Evolutionary conservation across 768 basidiomycete genomes (phyloP), one percentile per base, ranked within the genome.

Genomic region (Suillus ampliporus): DNA sequence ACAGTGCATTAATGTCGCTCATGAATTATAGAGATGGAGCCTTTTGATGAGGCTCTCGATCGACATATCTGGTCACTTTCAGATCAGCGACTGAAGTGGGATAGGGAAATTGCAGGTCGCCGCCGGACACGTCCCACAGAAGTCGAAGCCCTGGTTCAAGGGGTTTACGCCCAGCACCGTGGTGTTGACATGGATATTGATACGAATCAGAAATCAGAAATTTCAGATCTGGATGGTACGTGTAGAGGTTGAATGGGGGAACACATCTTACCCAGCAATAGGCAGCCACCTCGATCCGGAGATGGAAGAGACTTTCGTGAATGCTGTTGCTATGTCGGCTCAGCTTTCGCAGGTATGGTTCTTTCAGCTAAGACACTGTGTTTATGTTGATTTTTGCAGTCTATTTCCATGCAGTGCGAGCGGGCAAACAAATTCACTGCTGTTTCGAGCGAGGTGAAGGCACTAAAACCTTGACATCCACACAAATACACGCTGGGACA

Each of bases 1-100:
- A 11, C 57, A 57, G 26, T 64, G 60, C 53, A 46, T 3, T 48
- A 19, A 51, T 53, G 13, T 56, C 40, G 23, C 28, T 68, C 17
- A 69, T 35, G 28, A 28, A 17, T 19, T n/a, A 26, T 64, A 89
- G 88, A 87, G 48, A 85, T 86, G 67, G 92, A 95, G 69, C 83
- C 86, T 3, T 97, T 95, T 73, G 93, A 97, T 69, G 94, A 97
- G 74, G 87, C 86, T 2, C 84, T 97, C 37, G 94, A 96, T 72
- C 79, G 91, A 56, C 85, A 85, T 50, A 89, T 95, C 50, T 94
- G 90, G 89, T 89, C 89, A 1, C 74, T 95, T 21, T 87, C 90
- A 46, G 86, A 89, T 65, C 90, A 90, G 54, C 80, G 89, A 35
- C 76, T 94, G 57, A 83, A 89, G 65, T 92, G 87, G 87, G 88